Conservation (phyloP, 1,139 yeast genomes). For the Pichia sp. region DNA sequence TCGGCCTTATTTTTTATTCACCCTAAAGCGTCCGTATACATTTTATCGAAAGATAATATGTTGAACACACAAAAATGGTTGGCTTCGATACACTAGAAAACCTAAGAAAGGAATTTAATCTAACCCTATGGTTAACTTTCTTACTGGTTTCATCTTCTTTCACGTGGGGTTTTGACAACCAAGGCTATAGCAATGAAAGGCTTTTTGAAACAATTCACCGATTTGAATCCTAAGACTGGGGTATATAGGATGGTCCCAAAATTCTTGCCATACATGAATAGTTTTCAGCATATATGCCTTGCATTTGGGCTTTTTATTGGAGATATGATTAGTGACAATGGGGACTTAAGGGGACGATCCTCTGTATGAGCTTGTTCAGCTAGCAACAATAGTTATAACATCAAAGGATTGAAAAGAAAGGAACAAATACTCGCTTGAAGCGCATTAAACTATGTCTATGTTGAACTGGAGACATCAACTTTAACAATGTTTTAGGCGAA, state of each 20-base stretch:
- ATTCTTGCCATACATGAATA: constrained; percentile 5
- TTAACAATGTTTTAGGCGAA: not conserved
- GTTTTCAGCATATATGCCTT: constrained; percentile 9
- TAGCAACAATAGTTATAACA: constrained; percentile 1
- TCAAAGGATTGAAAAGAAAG: not conserved
- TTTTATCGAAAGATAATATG: not conserved
- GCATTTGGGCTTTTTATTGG: constrained; percentile 6
- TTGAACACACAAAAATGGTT: not conserved
- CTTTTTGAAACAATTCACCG: constrained; percentile 1
- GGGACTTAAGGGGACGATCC: constrained; percentile 5
- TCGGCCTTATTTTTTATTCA: too few species aligned
- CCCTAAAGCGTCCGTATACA: not conserved
- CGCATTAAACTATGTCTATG: not conserved
- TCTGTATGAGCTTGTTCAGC: not conserved
- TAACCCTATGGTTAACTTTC: not conserved
- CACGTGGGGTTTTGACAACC: constrained; percentile 11
- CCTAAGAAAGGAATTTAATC: not conserved
- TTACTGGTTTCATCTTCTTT: constrained; percentile 3
- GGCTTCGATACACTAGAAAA: not conserved
- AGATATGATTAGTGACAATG: constrained; percentile 4
- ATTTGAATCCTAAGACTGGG: not conserved
- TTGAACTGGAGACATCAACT: not conserved
- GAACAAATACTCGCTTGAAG: not conserved
- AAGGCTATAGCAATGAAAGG: constrained; percentile 6
- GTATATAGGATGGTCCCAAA: not conserved